phyloP scores from a whole-genome alignment of 2,329 filamentous ascomycete species.

The Elsinoe fawcettii region DNA sequence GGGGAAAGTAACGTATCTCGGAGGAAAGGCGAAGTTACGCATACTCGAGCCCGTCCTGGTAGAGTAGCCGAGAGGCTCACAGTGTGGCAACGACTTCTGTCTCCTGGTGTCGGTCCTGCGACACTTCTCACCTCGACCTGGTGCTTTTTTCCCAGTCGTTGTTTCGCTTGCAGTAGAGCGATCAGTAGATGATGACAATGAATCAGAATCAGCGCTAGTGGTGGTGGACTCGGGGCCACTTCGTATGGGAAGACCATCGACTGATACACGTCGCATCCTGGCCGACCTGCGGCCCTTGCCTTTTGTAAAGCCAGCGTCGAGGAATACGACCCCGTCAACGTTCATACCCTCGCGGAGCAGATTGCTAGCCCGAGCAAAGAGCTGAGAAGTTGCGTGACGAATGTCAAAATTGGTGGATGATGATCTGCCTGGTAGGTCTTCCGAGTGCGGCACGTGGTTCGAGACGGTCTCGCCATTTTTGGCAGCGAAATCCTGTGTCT shows the following conservation, averaged over 20 bases:
- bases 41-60: slow-evolving; percentile 16
- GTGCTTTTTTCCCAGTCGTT: too few species aligned
- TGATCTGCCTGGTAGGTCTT: neutral
- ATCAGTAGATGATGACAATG: neutral
- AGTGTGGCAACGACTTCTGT: neutral
- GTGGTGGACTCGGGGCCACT: neutral
- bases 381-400: slow-evolving; percentile 18
- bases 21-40: slow-evolving; percentile 17
- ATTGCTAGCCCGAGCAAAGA: slow-evolving; percentile 41
- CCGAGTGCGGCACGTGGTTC: neutral
- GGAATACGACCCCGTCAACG: slow-evolving; percentile 39
- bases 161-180: neutral
- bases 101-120: neutral
- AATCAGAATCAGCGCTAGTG: neutral
- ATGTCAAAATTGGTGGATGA: slow-evolving; percentile 15
- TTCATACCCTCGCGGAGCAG: slow-evolving; percentile 40
- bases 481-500: neutral
- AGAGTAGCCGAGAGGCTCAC: slow-evolving; percentile 17
- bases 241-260: neutral
- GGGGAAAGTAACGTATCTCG: slow-evolving; percentile 13
- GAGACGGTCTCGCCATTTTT: too few species aligned
- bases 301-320: slow-evolving; percentile 25
- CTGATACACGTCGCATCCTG: neutral
- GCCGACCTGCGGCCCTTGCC: neutral
- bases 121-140: neutral